Evolutionary conservation across 225 moss, liverwort and hornwort genomes (phyloP).

Genomic region (Straminergon stramineum): DNA sequence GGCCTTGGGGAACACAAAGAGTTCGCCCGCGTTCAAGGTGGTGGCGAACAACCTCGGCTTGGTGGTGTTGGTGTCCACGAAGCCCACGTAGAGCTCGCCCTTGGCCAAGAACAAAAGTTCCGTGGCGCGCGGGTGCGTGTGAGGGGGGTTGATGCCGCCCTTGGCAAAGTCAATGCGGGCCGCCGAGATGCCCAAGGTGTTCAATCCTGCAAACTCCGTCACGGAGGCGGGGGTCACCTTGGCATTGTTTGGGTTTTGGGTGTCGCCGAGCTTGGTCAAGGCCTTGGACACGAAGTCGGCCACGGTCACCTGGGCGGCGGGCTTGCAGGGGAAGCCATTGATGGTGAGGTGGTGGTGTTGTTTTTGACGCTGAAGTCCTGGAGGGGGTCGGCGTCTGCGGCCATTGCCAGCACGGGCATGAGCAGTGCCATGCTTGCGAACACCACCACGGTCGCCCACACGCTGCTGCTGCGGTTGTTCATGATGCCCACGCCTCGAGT

Average conservation of each 20-base stretch:
- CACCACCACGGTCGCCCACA: not conserved
- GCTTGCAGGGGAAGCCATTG: not conserved
- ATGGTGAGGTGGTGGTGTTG: not conserved
- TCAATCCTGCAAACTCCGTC: not conserved
- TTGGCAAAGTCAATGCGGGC: no score
- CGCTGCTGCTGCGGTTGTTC: not conserved
- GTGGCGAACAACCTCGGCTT: no score
- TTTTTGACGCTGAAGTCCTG: not conserved
- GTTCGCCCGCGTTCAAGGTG: no score
- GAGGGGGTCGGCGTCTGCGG: not conserved
- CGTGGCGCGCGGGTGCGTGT: no score
- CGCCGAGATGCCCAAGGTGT: not conserved
- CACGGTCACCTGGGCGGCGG: not conserved
- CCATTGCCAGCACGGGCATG: not conserved
- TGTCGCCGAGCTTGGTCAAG: not conserved
- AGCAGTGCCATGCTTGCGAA: not conserved
- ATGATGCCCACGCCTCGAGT: not conserved
- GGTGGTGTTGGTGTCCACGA: no score
- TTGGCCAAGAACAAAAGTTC: no score
- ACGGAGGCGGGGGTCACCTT: not conserved
- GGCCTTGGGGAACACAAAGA: no score
- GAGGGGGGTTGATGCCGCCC: no score
- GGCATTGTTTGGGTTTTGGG: not conserved
- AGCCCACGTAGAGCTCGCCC: no score
- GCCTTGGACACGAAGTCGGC: not conserved